Evolutionary conservation across 371 early-diverging fungal genomes (phyloP).

Genomic region (Saksenaea oblongispora): DNA sequence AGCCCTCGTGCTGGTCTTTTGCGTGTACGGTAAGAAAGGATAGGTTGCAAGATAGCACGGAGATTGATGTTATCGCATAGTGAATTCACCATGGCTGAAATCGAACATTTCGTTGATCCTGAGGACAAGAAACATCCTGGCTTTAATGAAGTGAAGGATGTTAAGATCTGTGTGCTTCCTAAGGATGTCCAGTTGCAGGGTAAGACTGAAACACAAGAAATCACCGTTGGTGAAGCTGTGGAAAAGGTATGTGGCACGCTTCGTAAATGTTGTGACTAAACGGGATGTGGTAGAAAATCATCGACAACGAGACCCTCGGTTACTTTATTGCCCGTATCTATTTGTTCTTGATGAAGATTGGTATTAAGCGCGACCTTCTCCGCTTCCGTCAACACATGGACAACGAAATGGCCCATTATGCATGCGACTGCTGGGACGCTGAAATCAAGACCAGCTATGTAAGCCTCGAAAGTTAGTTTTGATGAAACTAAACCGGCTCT

Average conservation of each 20-base stretch:
- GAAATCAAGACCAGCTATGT: conserved; percentile 89
- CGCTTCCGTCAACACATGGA: conserved; percentile 99
- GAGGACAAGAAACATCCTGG: conserved; percentile 91
- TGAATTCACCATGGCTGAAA: conserved; percentile 99
- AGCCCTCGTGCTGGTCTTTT: conserved; percentile 97
- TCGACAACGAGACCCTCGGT: conserved; percentile 98
- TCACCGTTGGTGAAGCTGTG: conserved; percentile 96
- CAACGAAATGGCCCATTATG: conserved; percentile 99
- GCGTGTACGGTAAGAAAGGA: conserved; percentile 82
- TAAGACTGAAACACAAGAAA: conserved; percentile 64
- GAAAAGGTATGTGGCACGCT: conserved; percentile 38
- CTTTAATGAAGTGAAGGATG: conserved; percentile 84
- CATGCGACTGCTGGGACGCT: conserved; percentile 99
- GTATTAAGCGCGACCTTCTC: conserved; percentile 87
- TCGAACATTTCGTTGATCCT: conserved; percentile 99
- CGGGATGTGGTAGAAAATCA: conserved; percentile 56
- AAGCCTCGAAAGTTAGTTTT: conserved; percentile 11
- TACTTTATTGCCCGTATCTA: conserved; percentile 98
- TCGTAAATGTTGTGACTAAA: not conserved
- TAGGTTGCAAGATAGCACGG: not conserved
- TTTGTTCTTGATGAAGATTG: conserved; percentile 92
- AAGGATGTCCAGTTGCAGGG: conserved; percentile 80
- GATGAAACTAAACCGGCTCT: not conserved
- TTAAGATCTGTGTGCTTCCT: conserved; percentile 79
- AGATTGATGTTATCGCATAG: conserved; percentile 32